Base-by-base conservation (phyloP, 2,329 filamentous ascomycete species). In the Niveomyces coronatus region DNA sequence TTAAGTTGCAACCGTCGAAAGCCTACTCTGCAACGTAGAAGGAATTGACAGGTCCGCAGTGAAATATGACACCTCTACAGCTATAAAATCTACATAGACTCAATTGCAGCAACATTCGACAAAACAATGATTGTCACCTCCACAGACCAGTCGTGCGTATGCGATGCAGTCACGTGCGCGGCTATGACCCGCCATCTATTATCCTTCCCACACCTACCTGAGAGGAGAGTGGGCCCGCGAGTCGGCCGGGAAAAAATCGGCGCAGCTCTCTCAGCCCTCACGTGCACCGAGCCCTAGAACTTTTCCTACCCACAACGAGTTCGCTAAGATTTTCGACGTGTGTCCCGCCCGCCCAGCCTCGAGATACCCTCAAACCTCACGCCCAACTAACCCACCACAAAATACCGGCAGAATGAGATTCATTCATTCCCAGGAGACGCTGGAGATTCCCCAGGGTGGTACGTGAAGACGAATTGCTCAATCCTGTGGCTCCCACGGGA, bases 381-480 rank as follows among this genome's bases (percentile, higher is more conserved):
- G 56, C 58, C 62, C 18, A 64, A 29, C 29, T 18, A 62, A 58
- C 60, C 59, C 58, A 59, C 58, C 58, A n/a, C n/a, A n/a, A 61
- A 63, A 61, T 58, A 65, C 65, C 68, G 70, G 72, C 83, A 95
- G 85, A 73, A 96, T 96, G 91, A 93, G 85, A 78, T 96, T 95
- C 85, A 94, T 98, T 75, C 87, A 95, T 79, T 94, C 86, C 64
- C 77, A 89, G 74, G 89, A 98, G 81, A 76, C 78, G 71, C 77
- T 98, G 73, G 78, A 81, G 62, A 86, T 98, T 71, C 91, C 93
- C 62, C 86, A 95, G 69, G 85, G 88, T 76, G 87, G 87, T 94
- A 81, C 72, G 85, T 84, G 56, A 50, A n/a, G n/a, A 52, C 46
- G 40, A 33, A 38, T 28, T 23, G 30, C n/a, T 34, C 15, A 39